These are phyloP conservation scores for Suillus ampliporus DNA, from an alignment of 768 basidiomycete genomes.

Conservation along the genomic window DNA sequence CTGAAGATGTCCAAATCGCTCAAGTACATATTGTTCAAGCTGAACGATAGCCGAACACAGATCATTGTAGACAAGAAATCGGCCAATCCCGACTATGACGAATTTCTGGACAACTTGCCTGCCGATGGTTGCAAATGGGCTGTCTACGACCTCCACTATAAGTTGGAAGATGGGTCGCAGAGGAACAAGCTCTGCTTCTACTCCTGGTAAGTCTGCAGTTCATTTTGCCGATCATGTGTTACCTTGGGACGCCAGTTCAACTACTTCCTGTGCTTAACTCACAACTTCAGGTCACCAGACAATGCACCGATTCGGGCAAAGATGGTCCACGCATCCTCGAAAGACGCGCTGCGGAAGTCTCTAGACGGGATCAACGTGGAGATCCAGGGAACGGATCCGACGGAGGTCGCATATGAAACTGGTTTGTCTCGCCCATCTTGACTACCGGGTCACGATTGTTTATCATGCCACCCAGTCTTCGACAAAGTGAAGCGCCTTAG, in stretches of 20 bases:
- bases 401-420: constrained; percentile 72
- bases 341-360: constrained; percentile 72
- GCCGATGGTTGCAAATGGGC: constrained; percentile 82
- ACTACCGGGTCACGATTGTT: background rate
- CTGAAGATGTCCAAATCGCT: constrained; percentile 49
- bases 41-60: constrained; percentile 67
- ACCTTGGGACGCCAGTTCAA: background rate
- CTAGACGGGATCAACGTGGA: constrained; percentile 81
- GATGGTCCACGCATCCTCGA: constrained; percentile 93
- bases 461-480: constrained; percentile 1
- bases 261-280: background rate
- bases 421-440: constrained; percentile 51
- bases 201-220: constrained; percentile 74
- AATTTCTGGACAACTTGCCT: constrained; percentile 77
- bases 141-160: constrained; percentile 90
- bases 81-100: constrained; percentile 59
- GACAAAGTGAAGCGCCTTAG: background rate
- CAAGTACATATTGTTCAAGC: constrained; percentile 84
- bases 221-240: background rate
- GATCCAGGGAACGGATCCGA: constrained; percentile 83
- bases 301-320: constrained; percentile 84
- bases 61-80: constrained; percentile 80
- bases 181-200: constrained; percentile 87
- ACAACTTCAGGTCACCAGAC: constrained; percentile 77
- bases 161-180: constrained; percentile 68